Evolutionary conservation across 1,284 basidiomycete species (phyloP).

Genomic region (Microbotryum silenes-acaulis): DNA sequence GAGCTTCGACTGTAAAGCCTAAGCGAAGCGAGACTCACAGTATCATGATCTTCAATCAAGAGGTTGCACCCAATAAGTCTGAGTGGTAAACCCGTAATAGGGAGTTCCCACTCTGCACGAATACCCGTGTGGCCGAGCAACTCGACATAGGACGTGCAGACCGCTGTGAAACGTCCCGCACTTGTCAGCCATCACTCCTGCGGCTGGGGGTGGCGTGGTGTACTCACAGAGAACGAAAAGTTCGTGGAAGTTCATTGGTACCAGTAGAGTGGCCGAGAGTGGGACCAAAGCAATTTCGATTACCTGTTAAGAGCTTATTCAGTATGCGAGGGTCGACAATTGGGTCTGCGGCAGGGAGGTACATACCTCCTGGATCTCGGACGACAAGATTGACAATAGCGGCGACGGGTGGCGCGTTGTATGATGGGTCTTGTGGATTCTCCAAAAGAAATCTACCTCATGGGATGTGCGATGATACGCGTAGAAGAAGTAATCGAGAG

Average conservation of each 20-base stretch:
- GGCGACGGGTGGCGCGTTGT: conserved; percentile 1
- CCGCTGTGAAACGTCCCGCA: too few species aligned
- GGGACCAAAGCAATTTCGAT: conserved; percentile 9
- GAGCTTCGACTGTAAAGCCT: too few species aligned
- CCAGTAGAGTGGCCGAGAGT: not conserved
- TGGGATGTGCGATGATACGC: conserved; percentile 1
- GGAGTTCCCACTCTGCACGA: conserved; percentile 1
- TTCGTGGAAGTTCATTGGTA: conserved; percentile 11
- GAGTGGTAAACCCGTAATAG: conserved; percentile 3
- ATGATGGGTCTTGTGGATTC: conserved; percentile 9
- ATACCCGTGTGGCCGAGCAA: conserved; percentile 10
- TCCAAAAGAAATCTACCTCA: conserved; percentile 4
- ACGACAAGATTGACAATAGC: not conserved
- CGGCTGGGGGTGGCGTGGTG: not conserved
- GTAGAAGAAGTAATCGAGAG: conserved; percentile 6
- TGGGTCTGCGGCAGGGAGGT: not conserved
- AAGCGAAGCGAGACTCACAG: not conserved
- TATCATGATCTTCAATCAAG: conserved; percentile 10
- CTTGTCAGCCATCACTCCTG: too few species aligned
- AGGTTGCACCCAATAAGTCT: not conserved
- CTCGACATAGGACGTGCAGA: not conserved
- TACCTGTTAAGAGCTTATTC: not conserved
- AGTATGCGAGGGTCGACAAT: not conserved
- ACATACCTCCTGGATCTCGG: conserved; percentile 3
- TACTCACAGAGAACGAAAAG: conserved; percentile 1